Evolutionary conservation across 2,329 filamentous ascomycete genomes (phyloP).

Genomic region (Diaporthe vexans): DNA sequence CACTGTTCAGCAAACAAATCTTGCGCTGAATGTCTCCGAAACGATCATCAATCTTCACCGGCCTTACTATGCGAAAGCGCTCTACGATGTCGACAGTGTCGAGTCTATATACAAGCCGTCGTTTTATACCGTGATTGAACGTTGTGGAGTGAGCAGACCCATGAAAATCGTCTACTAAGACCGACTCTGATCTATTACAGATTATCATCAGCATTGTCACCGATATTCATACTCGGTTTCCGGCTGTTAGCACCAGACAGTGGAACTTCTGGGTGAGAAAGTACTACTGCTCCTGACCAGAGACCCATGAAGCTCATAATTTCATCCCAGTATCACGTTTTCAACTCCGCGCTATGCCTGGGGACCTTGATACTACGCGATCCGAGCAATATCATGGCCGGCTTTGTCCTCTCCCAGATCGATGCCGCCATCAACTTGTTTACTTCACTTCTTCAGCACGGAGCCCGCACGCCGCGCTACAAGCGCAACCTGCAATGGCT

Average conservation of each 20-base stretch:
- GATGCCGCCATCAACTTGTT: conserved; percentile 32
- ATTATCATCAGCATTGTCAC: conserved; percentile 27
- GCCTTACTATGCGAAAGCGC: conserved; percentile 6
- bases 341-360: conserved; percentile 26
- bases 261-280: conserved; percentile 32
- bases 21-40: conserved; percentile 7
- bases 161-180: too few relatives aligned
- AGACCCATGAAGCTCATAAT: not conserved
- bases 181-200: not conserved
- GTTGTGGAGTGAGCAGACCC: not conserved
- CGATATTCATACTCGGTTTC: conserved; percentile 32
- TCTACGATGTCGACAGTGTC: conserved; percentile 6
- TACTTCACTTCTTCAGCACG: conserved; percentile 27
- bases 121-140: conserved; percentile 3
- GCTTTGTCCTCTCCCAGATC: conserved; percentile 28
- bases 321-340: conserved; percentile 21
- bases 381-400: conserved; percentile 29
- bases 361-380: conserved; percentile 18
- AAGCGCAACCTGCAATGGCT: conserved; percentile 34
- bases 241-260: conserved; percentile 29
- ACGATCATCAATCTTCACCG: conserved; percentile 4
- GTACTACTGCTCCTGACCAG: not conserved
- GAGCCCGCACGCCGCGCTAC: conserved; percentile 27
- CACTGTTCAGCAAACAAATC: not conserved
- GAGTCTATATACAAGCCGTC: conserved; percentile 2